A percentile compares a stretch with the other conserved stretches of the same genome.
Conservation (phyloP, 148 eudicot genomes). For the Amaranthus cruentus region DNA sequence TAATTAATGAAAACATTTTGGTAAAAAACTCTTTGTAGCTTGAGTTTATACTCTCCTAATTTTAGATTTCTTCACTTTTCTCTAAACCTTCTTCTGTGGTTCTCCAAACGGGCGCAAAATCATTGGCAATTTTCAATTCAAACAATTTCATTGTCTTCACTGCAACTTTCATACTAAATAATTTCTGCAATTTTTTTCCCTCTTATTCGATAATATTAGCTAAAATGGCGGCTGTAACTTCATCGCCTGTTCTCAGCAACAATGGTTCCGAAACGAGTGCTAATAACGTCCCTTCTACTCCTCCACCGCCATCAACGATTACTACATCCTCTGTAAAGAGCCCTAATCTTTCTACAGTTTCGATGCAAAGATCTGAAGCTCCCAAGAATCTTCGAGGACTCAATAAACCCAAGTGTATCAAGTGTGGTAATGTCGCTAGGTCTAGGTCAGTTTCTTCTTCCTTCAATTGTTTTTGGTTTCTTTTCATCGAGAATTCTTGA, state of each 20-base stretch:
- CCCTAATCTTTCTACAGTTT: conserved; percentile 16
- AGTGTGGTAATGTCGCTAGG: conserved; percentile 51
- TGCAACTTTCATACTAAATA: too few relatives aligned
- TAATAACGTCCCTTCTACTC: neutral
- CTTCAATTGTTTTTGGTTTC: too few relatives aligned
- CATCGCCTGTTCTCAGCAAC: conserved; percentile 27
- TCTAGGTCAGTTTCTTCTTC: conserved; percentile 32
- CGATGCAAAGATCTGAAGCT: conserved; percentile 23
- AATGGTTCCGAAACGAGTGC: conserved; percentile 26
- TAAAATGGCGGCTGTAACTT: conserved; percentile 9
- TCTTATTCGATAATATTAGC: neutral
- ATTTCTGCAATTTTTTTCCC: too few relatives aligned
- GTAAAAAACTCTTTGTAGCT: too few relatives aligned
- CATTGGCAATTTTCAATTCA: too few relatives aligned
- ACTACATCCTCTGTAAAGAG: neutral
- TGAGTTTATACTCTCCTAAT: too few relatives aligned
- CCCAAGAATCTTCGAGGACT: conserved; percentile 42
- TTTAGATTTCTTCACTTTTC: too few relatives aligned
- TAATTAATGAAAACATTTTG: too few relatives aligned
- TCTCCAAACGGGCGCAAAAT: too few relatives aligned
- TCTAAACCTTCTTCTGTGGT: too few relatives aligned
- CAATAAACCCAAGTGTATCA: conserved; percentile 46
- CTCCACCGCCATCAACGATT: conserved; percentile 3
- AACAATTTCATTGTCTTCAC: too few relatives aligned
- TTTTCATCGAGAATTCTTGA: too few relatives aligned